These are phyloP conservation scores for Euphorbia corollata DNA, from an alignment of 441 rosid species.

Conservation along the genomic window DNA sequence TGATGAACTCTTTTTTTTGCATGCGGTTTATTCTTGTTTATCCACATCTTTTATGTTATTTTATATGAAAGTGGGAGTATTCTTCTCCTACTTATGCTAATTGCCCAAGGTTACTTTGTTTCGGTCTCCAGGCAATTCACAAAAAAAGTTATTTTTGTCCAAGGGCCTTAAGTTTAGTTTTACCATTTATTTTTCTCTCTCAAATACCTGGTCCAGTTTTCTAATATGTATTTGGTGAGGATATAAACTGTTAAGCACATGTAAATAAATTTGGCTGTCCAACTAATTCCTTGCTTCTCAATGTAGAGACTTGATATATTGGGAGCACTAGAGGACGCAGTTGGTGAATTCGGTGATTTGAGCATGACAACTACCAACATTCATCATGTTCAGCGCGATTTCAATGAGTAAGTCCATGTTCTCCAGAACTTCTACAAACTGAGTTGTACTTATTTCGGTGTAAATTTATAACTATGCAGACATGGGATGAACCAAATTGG, in stretches of 20 bases:
- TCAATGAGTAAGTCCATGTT: constrained; percentile 54
- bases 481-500: no score
- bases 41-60: neutral
- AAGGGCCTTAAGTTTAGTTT: neutral
- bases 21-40: neutral
- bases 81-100: neutral
- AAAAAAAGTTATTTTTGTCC: neutral
- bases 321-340: constrained; percentile 62
- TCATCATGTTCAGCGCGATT: constrained; percentile 61
- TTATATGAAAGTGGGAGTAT: no score
- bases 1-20: neutral
- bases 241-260: neutral
- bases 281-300: constrained; percentile 19
- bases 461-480: no score
- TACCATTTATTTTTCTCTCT: neutral
- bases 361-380: constrained; percentile 28
- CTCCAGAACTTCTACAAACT: no score
- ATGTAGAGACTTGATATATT: constrained; percentile 65
- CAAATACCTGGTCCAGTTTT: neutral
- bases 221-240: neutral
- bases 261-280: neutral
- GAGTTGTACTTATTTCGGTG: no score
- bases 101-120: neutral
- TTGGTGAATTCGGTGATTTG: constrained; percentile 36
- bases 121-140: neutral